Evolutionary conservation across 2,329 filamentous ascomycete species (phyloP), one percentile per base, ranked within the genome.

Genomic region (Penicillium thymicola): DNA sequence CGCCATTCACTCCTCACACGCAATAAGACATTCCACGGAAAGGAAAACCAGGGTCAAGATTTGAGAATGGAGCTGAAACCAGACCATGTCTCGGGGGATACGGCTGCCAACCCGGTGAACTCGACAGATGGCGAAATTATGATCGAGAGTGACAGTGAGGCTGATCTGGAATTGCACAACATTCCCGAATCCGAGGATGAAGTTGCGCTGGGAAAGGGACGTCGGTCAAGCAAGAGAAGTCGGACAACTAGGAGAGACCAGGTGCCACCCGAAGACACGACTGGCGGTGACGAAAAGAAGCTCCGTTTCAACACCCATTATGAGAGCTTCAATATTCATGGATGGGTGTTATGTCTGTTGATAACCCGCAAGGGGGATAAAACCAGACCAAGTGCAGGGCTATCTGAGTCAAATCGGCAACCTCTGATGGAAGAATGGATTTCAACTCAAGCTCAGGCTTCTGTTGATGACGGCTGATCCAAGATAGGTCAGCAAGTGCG

Each of bases 261-360:
- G 28, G 30, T n/a, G 28, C 18, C 38, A 18, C 9, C 14, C 9
- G 53, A 51, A 37, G 40, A 56, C 5, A 25, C 21, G 5, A 48
- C 38, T 28, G 46, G 72, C 10, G 86, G 89, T 55, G 89, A 96
- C 68, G 95, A 97, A 77, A 97, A 99, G 79, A 97, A 97, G 73
- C 77, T 96, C 65, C 85, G 83, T 21, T 84, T 97, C 78, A 87
- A 89, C 59, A 94, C 93, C 27, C 87, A 86, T 14, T 99, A 97
- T 75, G 92, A 97, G 68, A 93, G 94, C 9, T 97, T 97, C 76
- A 90, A 89, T 66, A 97, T 99, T 69, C 96, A 96, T 76, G 92
- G 94, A 11, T 89, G 91, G 65, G 91, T 96, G 45, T 79, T 99
- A 27, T 97, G 92, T 74, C 81, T 99, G 57, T 89, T 99, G 9